Conservation (phyloP, 345 rosid genomes). For the Salix suchowensis region DNA sequence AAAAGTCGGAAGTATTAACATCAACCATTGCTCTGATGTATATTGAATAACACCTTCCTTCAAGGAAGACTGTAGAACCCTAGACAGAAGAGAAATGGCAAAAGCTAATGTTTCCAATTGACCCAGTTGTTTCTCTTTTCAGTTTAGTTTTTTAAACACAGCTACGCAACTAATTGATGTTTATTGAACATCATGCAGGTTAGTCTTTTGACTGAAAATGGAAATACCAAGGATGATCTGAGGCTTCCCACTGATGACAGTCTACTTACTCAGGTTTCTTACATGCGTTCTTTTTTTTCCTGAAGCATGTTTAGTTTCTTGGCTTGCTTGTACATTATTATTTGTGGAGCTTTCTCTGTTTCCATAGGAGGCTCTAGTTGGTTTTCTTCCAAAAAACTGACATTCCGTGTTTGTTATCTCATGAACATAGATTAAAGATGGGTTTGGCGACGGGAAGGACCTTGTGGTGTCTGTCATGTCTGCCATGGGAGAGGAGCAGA, state of each 20-base stretch:
- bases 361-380: not conserved
- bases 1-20: not conserved
- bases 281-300: not conserved
- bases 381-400: not conserved
- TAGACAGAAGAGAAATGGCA: not conserved
- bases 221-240: slow-evolving; percentile 68
- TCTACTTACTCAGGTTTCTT: slow-evolving; percentile 52
- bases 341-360: not conserved
- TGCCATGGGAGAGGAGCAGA: slow-evolving; percentile 94
- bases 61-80: not conserved
- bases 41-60: not conserved
- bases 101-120: not conserved
- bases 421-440: slow-evolving; percentile 55
- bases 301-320: not conserved
- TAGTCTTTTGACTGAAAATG: slow-evolving; percentile 65
- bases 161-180: not conserved
- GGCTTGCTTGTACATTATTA: not conserved
- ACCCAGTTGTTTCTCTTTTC: not conserved
- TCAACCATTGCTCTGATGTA: not conserved
- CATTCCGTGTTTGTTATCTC: not conserved
- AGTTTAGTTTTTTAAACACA: not conserved
- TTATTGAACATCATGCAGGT: slow-evolving; percentile 29
- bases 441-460: slow-evolving; percentile 69
- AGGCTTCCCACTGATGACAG: slow-evolving; percentile 69
- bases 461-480: slow-evolving; percentile 77